Percentiles rank a stretch among this genome's conserved stretches.
These are phyloP conservation scores for Craspedostauros australis DNA, from an alignment of 108 stramenopile genomes.

Conservation along the genomic window DNA sequence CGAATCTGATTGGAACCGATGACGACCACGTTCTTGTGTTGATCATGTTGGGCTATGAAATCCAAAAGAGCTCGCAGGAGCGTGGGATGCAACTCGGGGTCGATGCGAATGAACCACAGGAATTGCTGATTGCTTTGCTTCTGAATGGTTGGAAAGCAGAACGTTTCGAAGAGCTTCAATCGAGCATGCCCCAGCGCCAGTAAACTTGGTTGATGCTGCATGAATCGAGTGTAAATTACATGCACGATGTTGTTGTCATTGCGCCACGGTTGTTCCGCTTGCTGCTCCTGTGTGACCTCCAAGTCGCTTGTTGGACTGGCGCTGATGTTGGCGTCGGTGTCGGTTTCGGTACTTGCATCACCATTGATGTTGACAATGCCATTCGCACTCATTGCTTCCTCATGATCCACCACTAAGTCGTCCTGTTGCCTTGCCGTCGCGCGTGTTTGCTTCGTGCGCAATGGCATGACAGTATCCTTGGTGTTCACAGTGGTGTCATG, in stretches of 20 bases:
- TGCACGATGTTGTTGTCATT: constrained; percentile 1
- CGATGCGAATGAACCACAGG: constrained; percentile 45
- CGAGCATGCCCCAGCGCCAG: constrained; percentile 33
- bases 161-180: constrained; percentile 33
- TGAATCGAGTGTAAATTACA: constrained; percentile 23
- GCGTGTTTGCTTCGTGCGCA: no score
- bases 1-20: constrained; percentile 34
- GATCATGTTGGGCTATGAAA: neutral
- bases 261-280: no score
- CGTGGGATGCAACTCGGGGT: constrained; percentile 26
- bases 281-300: no score
- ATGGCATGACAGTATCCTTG: no score
- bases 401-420: no score
- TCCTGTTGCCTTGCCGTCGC: no score
- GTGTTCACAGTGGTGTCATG: no score
- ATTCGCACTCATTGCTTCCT: no score
- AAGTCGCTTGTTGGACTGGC: no score
- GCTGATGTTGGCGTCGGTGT: no score
- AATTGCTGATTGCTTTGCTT: constrained; percentile 31
- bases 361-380: no score
- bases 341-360: no score
- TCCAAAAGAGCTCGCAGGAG: neutral
- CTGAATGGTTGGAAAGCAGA: constrained; percentile 42
- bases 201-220: constrained; percentile 45
- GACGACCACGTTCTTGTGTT: constrained; percentile 26